Conservation (phyloP, 495 filamentous ascomycete genomes). For the Aspergillus cristatus region DNA sequence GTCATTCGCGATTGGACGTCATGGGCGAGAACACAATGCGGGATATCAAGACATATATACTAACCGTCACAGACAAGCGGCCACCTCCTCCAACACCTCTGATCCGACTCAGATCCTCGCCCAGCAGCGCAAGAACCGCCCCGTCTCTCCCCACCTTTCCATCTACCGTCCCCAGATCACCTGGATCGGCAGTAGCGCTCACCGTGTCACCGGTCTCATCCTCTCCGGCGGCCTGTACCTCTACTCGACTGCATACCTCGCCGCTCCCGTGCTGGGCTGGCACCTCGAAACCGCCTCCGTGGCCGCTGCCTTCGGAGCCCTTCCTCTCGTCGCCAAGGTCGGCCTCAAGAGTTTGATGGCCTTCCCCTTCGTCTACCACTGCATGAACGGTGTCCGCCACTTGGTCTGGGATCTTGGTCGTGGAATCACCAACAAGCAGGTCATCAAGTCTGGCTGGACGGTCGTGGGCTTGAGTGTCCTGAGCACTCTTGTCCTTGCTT, state of each 20-base stretch:
- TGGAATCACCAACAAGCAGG: constrained; percentile 57
- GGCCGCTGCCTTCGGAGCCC: constrained; percentile 65
- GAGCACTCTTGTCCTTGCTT: constrained; percentile 52
- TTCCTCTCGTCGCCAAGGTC: constrained; percentile 61
- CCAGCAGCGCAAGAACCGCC: constrained; percentile 74
- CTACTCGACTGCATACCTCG: constrained; percentile 77
- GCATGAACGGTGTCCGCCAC: constrained; percentile 82
- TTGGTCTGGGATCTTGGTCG: constrained; percentile 73
- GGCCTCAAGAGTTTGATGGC: constrained; percentile 63
- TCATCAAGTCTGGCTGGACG: constrained; percentile 66
- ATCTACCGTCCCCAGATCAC: constrained; percentile 90
- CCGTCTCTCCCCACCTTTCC: constrained; percentile 75
- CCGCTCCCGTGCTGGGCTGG: constrained; percentile 69
- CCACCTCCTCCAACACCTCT: constrained; percentile 42
- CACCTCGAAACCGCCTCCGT: constrained; percentile 75
- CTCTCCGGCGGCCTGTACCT: constrained; percentile 73
- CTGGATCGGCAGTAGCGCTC: constrained; percentile 63
- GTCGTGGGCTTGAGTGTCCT: constrained; percentile 60
- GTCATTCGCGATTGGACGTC: constrained; percentile 1
- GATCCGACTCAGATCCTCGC: constrained; percentile 66
- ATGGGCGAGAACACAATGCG: not conserved
- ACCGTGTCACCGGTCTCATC: constrained; percentile 70
- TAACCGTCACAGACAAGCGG: constrained; percentile 53
- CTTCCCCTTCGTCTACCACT: constrained; percentile 82
- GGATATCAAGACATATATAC: too few relatives aligned